Evolutionary conservation across 768 basidiomycete genomes (phyloP).

Genomic region (Scleroderma bovista): DNA sequence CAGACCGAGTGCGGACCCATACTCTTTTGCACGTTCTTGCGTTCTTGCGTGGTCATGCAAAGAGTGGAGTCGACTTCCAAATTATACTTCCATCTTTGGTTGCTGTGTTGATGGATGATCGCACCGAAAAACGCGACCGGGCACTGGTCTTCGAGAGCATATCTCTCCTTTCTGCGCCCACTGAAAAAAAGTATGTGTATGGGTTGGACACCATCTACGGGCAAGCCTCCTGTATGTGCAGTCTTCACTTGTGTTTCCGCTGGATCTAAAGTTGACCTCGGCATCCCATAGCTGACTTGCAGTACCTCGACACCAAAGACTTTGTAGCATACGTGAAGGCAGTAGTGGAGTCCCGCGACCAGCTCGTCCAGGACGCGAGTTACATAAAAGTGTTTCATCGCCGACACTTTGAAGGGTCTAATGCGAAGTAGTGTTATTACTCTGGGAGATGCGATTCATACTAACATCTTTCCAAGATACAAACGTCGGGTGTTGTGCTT

Average conservation of each 20-base stretch:
- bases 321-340: conserved; percentile 51
- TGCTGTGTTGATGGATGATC: conserved; percentile 40
- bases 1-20: conserved; percentile 37
- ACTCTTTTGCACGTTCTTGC: conserved; percentile 74
- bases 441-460: neutral
- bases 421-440: conserved; percentile 44
- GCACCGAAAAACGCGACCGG: conserved; percentile 24
- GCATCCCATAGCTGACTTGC: conserved; percentile 40
- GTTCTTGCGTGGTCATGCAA: conserved; percentile 70
- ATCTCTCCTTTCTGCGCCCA: conserved; percentile 36
- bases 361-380: conserved; percentile 52
- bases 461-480: conserved; percentile 39
- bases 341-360: conserved; percentile 46
- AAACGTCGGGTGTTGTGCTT: conserved; percentile 70
- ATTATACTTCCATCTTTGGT: conserved; percentile 68
- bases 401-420: conserved; percentile 43
- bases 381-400: conserved; percentile 59
- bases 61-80: conserved; percentile 69
- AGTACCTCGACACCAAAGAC: conserved; percentile 67
- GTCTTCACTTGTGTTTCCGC: neutral
- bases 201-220: conserved; percentile 74
- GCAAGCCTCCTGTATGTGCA: conserved; percentile 43
- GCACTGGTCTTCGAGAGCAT: conserved; percentile 51
- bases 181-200: conserved; percentile 51
- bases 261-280: conserved; percentile 5